Conservation (phyloP, 2,329 filamentous ascomycete species). For the Fusarium beomiforme region DNA sequence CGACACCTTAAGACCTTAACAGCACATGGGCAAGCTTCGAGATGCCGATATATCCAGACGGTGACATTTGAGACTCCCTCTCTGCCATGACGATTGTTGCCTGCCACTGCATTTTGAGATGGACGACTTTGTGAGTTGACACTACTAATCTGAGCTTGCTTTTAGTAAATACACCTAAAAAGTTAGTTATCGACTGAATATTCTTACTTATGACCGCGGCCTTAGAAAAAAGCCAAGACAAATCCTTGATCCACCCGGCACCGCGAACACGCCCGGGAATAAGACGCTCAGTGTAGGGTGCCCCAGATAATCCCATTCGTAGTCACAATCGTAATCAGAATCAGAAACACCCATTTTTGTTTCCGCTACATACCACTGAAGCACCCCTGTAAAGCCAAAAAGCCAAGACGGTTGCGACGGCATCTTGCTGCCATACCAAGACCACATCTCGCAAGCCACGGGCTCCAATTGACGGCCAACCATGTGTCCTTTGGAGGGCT, state of each 20-base stretch:
- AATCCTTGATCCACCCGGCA: constrained; percentile 36
- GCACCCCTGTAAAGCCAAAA: constrained; percentile 45
- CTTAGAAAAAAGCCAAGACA: constrained; percentile 27
- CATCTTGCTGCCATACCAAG: constrained; percentile 49
- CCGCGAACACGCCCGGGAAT: constrained; percentile 44
- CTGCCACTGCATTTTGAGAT: not conserved
- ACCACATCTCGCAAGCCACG: constrained; percentile 42
- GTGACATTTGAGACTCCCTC: constrained; percentile 12
- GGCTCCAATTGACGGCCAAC: constrained; percentile 34
- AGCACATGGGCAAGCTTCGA: constrained; percentile 8
- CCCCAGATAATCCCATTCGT: constrained; percentile 37
- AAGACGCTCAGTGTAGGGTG: constrained; percentile 35
- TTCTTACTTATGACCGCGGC: constrained; percentile 20
- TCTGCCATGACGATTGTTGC: constrained; percentile 34
- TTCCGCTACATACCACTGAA: constrained; percentile 1
- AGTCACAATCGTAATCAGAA: constrained; percentile 1
- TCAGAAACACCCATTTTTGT: constrained; percentile 33
- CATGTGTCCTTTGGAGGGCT: constrained; percentile 34
- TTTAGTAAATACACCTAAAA: too few species aligned
- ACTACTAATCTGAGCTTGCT: too few species aligned
- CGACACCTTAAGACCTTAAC: constrained; percentile 26
- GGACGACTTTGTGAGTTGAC: not conserved
- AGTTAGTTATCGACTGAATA: too few species aligned
- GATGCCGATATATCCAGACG: constrained; percentile 45
- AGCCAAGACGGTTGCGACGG: constrained; percentile 54